Conservation (phyloP, 2,329 filamentous ascomycete species). For the Cladobotryum protrusum region DNA sequence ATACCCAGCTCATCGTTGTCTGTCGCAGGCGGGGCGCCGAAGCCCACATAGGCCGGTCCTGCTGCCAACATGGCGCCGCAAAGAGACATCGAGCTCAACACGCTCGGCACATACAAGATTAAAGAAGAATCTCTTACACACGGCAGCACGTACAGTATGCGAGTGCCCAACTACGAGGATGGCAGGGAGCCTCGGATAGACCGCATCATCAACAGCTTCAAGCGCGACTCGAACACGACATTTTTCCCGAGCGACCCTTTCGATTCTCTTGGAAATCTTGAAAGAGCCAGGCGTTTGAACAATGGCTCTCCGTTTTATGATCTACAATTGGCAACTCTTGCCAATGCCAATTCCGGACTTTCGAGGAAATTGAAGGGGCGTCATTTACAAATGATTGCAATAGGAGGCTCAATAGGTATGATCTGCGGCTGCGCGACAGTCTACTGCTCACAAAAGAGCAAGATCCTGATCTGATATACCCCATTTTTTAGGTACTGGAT, state of each 20-base stretch:
- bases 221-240: conserved; percentile 48
- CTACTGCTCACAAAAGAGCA: neutral
- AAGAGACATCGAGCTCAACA: conserved; percentile 49
- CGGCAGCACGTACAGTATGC: conserved; percentile 47
- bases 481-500: conserved; percentile 56
- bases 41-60: too few species aligned
- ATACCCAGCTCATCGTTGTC: too few species aligned
- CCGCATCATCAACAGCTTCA: conserved; percentile 56
- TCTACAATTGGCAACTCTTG: conserved; percentile 51
- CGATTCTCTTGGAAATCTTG: conserved; percentile 10
- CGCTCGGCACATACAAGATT: conserved; percentile 49
- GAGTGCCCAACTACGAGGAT: conserved; percentile 41
- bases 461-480: neutral
- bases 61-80: conserved; percentile 29
- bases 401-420: conserved; percentile 80
- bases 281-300: conserved; percentile 18
- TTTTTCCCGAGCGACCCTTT: conserved; percentile 42
- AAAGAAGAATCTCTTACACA: conserved; percentile 51
- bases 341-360: conserved; percentile 67
- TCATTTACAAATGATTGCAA: conserved; percentile 96
- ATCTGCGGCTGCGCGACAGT: neutral
- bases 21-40: too few species aligned
- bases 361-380: conserved; percentile 72
- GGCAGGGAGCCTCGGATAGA: conserved; percentile 28
- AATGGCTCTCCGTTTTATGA: conserved; percentile 48